Base-by-base conservation (phyloP, 1,284 basidiomycete species). In the Coriolopsis trogii region DNA sequence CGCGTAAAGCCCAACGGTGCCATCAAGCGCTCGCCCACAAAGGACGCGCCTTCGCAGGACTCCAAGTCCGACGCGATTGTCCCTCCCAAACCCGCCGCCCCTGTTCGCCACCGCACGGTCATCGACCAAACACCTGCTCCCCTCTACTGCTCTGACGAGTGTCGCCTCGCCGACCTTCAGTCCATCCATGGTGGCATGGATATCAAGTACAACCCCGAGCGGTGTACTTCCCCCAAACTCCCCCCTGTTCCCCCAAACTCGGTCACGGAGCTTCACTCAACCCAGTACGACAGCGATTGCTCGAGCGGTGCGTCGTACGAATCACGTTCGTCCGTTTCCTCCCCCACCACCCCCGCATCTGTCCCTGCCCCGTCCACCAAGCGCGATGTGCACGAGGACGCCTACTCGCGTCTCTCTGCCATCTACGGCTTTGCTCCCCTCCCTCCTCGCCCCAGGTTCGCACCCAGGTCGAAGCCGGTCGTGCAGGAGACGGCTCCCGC, bases 81-180 rank as follows among this genome's bases (percentile, higher is more conserved):
- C 24, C 51, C 57, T 31, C 26, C 46, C 38, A 55, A 47, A 25
- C 44, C 55, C 15, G 21, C 47, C 16, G 48, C 56, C 18, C 46
- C 54, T 5, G 51, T 76, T 29, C 81, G 81, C 60, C 74, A 77
- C 39, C 79, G 81, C 36, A 83, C 81, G 4, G 74, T 89, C 69
- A 89, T 91, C 71, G 87, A 89, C 71, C 86, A 86, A 66, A 75
- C 77, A 1, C 88, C 85, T 10, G 81, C 81, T 2, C 87, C 88
- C 20, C 78, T 91, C 56, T 91, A 91, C 71, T 91, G 88, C 71
- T 90, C 87, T 3, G 85, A 89, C 57, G 79, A 84, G 63, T 91
- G 88, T 67, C 76, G 80, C 55, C 68, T 84, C 34, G 70, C 71
- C 37, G 87, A 89, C 67, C 64, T 82, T 59, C 71, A 74, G 62